Evolutionary conservation across 2,329 filamentous ascomycete species (phyloP).

Genomic region (Cladorrhinum sp.): DNA sequence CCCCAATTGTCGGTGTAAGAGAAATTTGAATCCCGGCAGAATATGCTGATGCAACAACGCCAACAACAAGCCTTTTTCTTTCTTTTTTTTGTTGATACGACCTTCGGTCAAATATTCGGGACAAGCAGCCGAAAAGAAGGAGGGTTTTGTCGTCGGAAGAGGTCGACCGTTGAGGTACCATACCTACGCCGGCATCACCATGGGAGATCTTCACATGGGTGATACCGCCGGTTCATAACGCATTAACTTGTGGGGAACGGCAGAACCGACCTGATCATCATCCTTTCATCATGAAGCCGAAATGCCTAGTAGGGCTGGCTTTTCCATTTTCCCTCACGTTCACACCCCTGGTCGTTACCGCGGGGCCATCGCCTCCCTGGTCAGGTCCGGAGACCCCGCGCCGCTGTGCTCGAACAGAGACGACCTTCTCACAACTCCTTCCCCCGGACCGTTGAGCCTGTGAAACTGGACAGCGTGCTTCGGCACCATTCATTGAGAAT

Average conservation of each 20-base stretch:
- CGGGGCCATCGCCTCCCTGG: not conserved
- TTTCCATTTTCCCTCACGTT: not conserved
- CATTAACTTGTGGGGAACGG: conserved; percentile 7
- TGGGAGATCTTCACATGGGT: conserved; percentile 18
- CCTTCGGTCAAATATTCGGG: not conserved
- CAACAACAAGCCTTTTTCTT: not conserved
- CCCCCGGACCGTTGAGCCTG: not conserved
- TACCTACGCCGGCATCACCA: conserved; percentile 3
- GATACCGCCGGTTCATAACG: conserved; percentile 22
- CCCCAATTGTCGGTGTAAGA: not conserved
- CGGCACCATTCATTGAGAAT: not conserved
- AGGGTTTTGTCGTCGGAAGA: not conserved
- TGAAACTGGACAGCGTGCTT: conserved; percentile 9
- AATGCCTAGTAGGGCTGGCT: not conserved
- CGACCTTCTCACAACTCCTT: not conserved
- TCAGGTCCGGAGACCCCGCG: not conserved
- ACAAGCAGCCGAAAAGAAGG: not conserved
- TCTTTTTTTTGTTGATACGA: not conserved
- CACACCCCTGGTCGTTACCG: not conserved
- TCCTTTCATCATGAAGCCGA: conserved; percentile 3
- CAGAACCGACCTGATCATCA: not conserved
- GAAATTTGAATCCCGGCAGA: not conserved
- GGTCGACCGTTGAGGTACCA: not conserved
- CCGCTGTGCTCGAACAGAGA: not conserved
- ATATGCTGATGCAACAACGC: not conserved